These are phyloP conservation scores for Lyophyllum atratum DNA, from an alignment of 768 basidiomycete species.

Conservation along the genomic window DNA sequence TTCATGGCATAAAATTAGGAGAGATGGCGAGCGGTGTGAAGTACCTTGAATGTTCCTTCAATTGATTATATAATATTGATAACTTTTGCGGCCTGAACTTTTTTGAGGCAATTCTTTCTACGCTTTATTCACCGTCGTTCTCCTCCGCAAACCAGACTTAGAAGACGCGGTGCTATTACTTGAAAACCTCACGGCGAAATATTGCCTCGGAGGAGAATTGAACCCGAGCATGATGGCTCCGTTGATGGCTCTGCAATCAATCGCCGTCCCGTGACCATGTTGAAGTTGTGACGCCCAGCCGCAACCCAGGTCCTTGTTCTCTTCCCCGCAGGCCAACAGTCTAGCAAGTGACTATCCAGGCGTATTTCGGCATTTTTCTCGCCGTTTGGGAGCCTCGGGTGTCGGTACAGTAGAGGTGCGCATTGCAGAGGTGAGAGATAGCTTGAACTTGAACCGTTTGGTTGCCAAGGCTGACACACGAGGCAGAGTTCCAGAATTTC, in stretches of 20 bases:
- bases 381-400: slow-evolving; percentile 19
- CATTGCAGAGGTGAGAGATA: slow-evolving; percentile 13
- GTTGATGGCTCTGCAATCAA: not conserved
- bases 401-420: slow-evolving; percentile 19
- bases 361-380: slow-evolving; percentile 8
- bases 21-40: too few species aligned
- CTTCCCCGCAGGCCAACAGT: slow-evolving; percentile 14
- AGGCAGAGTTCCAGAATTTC: slow-evolving; percentile 17
- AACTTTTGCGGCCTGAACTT: too few species aligned
- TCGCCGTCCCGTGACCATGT: slow-evolving; percentile 19
- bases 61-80: too few species aligned
- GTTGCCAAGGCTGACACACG: slow-evolving; percentile 2
- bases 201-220: not conserved
- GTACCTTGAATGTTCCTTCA: too few species aligned
- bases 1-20: too few species aligned
- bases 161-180: not conserved
- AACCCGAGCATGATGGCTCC: not conserved
- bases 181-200: not conserved
- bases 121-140: not conserved
- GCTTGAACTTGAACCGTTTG: not conserved
- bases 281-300: slow-evolving; percentile 9
- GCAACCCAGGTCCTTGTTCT: slow-evolving; percentile 15
- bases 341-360: slow-evolving; percentile 19
- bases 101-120: not conserved
- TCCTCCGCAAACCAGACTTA: too few species aligned